Conservation (phyloP, 352 stramenopile genomes). For the Thalassiosira allenii region DNA sequence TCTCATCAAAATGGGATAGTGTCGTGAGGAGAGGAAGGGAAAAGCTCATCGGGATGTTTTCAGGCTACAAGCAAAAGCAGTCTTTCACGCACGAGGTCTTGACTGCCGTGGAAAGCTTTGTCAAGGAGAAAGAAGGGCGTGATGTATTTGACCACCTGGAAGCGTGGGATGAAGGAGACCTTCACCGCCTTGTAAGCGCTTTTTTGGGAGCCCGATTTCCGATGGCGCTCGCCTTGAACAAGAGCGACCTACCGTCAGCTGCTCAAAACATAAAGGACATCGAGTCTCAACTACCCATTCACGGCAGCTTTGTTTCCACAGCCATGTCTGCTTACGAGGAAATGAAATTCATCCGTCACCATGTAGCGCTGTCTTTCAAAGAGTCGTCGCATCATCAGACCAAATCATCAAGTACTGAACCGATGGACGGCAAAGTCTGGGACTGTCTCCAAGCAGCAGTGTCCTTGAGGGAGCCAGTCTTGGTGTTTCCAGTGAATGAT, state of each 20-base stretch:
- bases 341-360: conserved; percentile 79
- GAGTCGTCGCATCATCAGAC: neutral
- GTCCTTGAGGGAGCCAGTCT: conserved; percentile 62
- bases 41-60: conserved; percentile 81
- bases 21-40: conserved; percentile 71
- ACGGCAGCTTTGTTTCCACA: conserved; percentile 75
- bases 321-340: conserved; percentile 73
- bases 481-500: conserved; percentile 83
- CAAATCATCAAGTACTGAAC: too few relatives aligned
- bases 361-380: conserved; percentile 49
- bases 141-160: conserved; percentile 73
- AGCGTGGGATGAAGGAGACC: conserved; percentile 76
- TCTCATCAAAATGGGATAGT: conserved; percentile 80
- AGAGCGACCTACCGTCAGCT: conserved; percentile 76
- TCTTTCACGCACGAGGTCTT: conserved; percentile 68
- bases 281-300: conserved; percentile 66
- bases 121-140: conserved; percentile 59
- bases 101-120: conserved; percentile 69
- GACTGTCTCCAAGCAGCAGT: conserved; percentile 78
- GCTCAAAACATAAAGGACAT: conserved; percentile 68
- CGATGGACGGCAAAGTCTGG: conserved; percentile 62
- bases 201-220: conserved; percentile 85
- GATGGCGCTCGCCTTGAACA: conserved; percentile 85
- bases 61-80: conserved; percentile 81
- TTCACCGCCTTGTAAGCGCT: conserved; percentile 73